Percentiles rank a stretch among this genome's conserved stretches.
Conservation (phyloP, 208 protist genomes). For the Crithidia bombi region DNA sequence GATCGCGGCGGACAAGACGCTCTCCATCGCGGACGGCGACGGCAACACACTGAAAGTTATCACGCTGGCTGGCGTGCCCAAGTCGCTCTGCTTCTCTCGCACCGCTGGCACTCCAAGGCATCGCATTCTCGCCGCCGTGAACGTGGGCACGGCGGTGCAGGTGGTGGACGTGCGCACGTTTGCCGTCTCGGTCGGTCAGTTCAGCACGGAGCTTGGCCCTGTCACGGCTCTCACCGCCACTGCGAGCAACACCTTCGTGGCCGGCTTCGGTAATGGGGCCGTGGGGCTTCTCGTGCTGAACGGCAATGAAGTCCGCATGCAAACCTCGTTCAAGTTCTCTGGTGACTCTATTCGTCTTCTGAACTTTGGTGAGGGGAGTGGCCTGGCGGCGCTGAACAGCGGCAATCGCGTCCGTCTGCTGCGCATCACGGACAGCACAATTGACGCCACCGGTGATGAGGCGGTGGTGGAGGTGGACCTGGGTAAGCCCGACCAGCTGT, state of each 20-base stretch:
- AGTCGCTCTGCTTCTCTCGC: slow-evolving; percentile 67
- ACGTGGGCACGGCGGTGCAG: slow-evolving; percentile 57
- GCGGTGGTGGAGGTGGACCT: slow-evolving; percentile 14
- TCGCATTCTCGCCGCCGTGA: slow-evolving; percentile 61
- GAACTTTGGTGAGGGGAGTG: slow-evolving; percentile 54
- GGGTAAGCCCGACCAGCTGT: slow-evolving; percentile 12
- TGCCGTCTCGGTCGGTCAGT: slow-evolving; percentile 62
- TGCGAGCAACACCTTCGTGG: slow-evolving; percentile 43
- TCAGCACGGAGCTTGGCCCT: slow-evolving; percentile 74
- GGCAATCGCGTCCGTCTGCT: slow-evolving; percentile 65
- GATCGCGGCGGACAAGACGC: slow-evolving; percentile 81
- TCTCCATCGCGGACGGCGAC: slow-evolving; percentile 87
- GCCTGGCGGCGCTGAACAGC: slow-evolving; percentile 47
- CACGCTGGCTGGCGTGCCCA: slow-evolving; percentile 48
- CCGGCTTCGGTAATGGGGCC: slow-evolving; percentile 65
- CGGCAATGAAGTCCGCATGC: slow-evolving; percentile 49
- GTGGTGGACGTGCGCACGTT: slow-evolving; percentile 52
- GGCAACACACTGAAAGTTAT: slow-evolving; percentile 75
- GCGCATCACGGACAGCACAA: slow-evolving; percentile 57
- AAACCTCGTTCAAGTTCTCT: slow-evolving; percentile 38
- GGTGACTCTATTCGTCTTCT: slow-evolving; percentile 37
- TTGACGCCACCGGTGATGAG: slow-evolving; percentile 31
- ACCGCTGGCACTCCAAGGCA: slow-evolving; percentile 23
- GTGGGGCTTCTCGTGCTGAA: slow-evolving; percentile 53
- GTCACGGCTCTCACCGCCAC: slow-evolving; percentile 50